phyloP scores from a whole-genome alignment of 441 rosid genomes.

The Erodium trifolium region DNA sequence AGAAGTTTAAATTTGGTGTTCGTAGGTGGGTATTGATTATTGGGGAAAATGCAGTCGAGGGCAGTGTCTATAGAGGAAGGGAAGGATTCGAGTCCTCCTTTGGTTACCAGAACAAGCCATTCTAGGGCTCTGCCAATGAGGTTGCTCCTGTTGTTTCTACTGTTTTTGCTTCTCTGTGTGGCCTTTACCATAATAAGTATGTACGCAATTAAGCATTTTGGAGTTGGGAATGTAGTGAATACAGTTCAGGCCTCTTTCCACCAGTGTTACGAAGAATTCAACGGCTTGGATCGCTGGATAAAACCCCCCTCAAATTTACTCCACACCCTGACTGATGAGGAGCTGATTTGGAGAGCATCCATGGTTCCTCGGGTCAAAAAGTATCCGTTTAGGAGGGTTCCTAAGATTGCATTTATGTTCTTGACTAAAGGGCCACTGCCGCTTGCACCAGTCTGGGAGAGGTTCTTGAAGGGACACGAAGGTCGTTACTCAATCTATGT shows the following conservation, averaged over 20 bases:
- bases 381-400: slow-evolving; percentile 57
- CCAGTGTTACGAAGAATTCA: neutral
- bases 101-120: slow-evolving; percentile 1
- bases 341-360: slow-evolving; percentile 83
- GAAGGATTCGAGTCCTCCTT: neutral
- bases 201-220: slow-evolving; percentile 6
- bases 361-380: slow-evolving; percentile 52
- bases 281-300: neutral
- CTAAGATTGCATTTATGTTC: slow-evolving; percentile 87
- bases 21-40: neutral
- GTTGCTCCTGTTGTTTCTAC: neutral
- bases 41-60: neutral
- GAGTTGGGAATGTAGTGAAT: neutral
- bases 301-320: neutral
- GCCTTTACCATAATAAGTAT: neutral
- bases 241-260: slow-evolving; percentile 3
- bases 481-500: slow-evolving; percentile 52
- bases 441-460: slow-evolving; percentile 88
- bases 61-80: slow-evolving; percentile 3
- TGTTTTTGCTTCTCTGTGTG: slow-evolving; percentile 3
- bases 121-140: slow-evolving; percentile 2
- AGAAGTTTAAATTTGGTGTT: neutral
- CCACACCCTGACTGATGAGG: slow-evolving; percentile 54
- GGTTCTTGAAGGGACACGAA: slow-evolving; percentile 62
- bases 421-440: slow-evolving; percentile 81